These are phyloP conservation scores for Asterophora parasitica DNA, from an alignment of 768 basidiomycete species.

Conservation along the genomic window DNA sequence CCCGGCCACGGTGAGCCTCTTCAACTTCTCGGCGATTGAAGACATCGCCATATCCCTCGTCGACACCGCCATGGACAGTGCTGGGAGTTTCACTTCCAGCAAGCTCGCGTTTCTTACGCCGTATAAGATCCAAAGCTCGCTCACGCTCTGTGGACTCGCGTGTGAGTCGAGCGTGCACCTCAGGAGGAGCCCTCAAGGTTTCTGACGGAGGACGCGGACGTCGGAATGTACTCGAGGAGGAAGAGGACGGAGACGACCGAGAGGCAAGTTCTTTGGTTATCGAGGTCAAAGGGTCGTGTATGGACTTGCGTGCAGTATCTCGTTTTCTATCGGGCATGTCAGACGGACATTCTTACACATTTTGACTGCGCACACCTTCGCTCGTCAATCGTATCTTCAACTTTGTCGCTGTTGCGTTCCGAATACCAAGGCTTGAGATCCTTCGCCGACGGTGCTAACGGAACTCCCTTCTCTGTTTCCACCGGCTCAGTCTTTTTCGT, in stretches of 20 bases:
- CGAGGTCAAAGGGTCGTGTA: slow-evolving; percentile 68
- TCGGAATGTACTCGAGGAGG: slow-evolving; percentile 15
- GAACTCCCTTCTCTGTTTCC: slow-evolving; percentile 66
- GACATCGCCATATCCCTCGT: slow-evolving; percentile 58
- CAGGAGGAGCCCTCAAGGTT: slow-evolving; percentile 29
- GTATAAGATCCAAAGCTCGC: slow-evolving; percentile 68
- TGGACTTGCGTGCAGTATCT: slow-evolving; percentile 58
- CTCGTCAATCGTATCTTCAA: slow-evolving; percentile 21
- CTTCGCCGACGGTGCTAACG: slow-evolving; percentile 69
- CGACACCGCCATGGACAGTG: slow-evolving; percentile 49
- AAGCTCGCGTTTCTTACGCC: slow-evolving; percentile 59
- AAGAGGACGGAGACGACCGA: slow-evolving; percentile 21
- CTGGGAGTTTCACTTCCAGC: slow-evolving; percentile 67
- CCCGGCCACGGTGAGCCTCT: slow-evolving; percentile 56
- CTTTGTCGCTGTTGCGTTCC: slow-evolving; percentile 11
- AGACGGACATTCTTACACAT: neutral
- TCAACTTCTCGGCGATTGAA: slow-evolving; percentile 69
- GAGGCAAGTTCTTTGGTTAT: slow-evolving; percentile 63
- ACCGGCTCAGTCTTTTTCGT: slow-evolving; percentile 42
- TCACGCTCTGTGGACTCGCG: slow-evolving; percentile 74
- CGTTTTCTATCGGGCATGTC: slow-evolving; percentile 41
- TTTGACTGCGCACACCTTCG: slow-evolving; percentile 26
- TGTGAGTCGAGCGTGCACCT: slow-evolving; percentile 54
- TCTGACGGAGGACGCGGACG: slow-evolving; percentile 15
- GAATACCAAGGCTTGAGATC: slow-evolving; percentile 84